These are phyloP conservation scores for Kazachstania taianensis DNA, from an alignment of 805 yeast genomes.

Conservation along the genomic window DNA sequence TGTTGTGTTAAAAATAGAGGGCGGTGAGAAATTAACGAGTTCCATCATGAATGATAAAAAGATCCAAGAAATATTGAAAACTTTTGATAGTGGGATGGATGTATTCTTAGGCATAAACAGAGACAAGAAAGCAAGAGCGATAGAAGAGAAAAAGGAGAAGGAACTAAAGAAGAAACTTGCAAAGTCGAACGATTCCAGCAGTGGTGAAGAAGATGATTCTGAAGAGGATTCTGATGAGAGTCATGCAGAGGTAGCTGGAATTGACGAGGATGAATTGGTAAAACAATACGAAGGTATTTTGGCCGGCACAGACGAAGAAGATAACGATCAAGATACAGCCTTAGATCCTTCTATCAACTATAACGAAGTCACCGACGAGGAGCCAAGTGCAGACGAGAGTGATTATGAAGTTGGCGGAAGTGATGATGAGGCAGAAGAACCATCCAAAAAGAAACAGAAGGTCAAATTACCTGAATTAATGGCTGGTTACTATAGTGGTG, in stretches of 20 bases:
- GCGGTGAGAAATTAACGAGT: conserved; percentile 29
- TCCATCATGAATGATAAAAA: conserved; percentile 37
- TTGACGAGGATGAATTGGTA: conserved; percentile 13
- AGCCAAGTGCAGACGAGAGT: conserved; percentile 35
- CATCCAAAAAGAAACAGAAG: conserved; percentile 21
- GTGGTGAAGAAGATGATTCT: conserved; percentile 13
- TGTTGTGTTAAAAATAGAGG: conserved; percentile 16
- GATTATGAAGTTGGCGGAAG: conserved; percentile 19
- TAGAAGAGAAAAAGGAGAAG: conserved; percentile 4
- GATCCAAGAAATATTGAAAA: conserved; percentile 37
- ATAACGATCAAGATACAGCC: conserved; percentile 30
- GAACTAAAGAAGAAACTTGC: conserved; percentile 1
- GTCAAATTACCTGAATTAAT: conserved; percentile 56
- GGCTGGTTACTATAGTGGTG: conserved; percentile 79
- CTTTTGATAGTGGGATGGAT: conserved; percentile 32
- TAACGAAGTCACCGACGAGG: conserved; percentile 59
- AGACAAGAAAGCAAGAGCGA: conserved; percentile 11
- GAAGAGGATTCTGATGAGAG: conserved; percentile 7
- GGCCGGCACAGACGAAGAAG: conserved; percentile 34
- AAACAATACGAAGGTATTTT: conserved; percentile 32
- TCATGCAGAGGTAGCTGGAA: conserved; percentile 7
- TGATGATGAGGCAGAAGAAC: conserved; percentile 29
- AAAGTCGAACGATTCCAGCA: conserved; percentile 6
- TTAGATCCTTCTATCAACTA: conserved; percentile 28
- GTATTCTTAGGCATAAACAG: conserved; percentile 27